These are phyloP conservation scores for Colletotrichum trifolii DNA, from an alignment of 2,329 filamentous ascomycete species.

Conservation along the genomic window DNA sequence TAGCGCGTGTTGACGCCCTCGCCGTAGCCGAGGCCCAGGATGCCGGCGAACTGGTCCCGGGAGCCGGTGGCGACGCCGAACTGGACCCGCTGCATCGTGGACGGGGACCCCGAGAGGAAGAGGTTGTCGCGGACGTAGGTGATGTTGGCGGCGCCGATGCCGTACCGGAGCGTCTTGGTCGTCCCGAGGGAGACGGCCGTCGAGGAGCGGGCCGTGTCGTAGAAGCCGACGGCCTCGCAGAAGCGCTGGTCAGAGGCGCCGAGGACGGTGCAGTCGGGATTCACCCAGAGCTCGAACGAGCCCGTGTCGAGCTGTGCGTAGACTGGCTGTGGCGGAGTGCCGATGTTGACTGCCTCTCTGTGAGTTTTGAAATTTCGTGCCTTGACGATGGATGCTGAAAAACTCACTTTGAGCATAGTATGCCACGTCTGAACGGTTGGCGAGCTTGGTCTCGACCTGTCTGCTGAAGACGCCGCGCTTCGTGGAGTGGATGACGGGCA, in stretches of 20 bases:
- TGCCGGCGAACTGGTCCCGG: slow-evolving; percentile 63
- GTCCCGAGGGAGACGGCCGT: slow-evolving; percentile 47
- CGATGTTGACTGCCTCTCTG: slow-evolving; percentile 53
- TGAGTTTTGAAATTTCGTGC: no score
- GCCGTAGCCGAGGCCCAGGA: slow-evolving; percentile 81
- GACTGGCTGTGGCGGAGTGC: slow-evolving; percentile 64
- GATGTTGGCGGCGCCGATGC: slow-evolving; percentile 62
- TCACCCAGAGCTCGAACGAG: slow-evolving; percentile 72
- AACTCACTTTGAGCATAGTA: slow-evolving; percentile 61
- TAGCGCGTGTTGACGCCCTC: slow-evolving; percentile 58
- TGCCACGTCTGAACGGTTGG: slow-evolving; percentile 64
- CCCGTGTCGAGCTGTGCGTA: slow-evolving; percentile 69
- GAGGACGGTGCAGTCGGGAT: slow-evolving; percentile 66
- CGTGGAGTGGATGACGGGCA: slow-evolving; percentile 46
- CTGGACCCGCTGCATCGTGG: slow-evolving; percentile 63
- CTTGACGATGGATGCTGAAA: neutral
- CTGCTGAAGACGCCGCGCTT: slow-evolving; percentile 51
- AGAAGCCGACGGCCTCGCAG: slow-evolving; percentile 58
- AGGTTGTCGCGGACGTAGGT: slow-evolving; percentile 62
- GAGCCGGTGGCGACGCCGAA: slow-evolving; percentile 72
- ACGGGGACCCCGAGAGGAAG: slow-evolving; percentile 50
- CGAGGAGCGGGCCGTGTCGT: slow-evolving; percentile 55
- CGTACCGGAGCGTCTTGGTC: slow-evolving; percentile 59
- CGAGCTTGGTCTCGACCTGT: slow-evolving; percentile 56
- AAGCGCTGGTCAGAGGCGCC: slow-evolving; percentile 53